Conservation (phyloP, 352 stramenopile species). For the Blastocystis sp. region DNA sequence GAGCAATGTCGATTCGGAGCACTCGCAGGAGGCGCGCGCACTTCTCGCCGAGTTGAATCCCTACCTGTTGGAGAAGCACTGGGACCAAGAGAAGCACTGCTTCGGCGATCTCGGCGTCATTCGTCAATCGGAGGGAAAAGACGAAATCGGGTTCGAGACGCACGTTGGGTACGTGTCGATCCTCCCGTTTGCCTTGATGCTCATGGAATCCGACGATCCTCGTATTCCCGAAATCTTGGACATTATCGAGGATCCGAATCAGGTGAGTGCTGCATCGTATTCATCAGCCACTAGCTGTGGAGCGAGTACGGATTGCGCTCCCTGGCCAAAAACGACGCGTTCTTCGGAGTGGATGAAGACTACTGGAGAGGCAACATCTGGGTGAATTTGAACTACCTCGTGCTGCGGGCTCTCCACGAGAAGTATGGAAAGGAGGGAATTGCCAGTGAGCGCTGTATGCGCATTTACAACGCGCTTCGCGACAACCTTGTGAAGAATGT, state of each 20-base stretch:
- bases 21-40: not conserved
- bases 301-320: slow-evolving; percentile 78
- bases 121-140: not conserved
- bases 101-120: slow-evolving; percentile 69
- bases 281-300: slow-evolving; percentile 71
- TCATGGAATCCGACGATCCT: slow-evolving; percentile 77
- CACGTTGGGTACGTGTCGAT: slow-evolving; percentile 84
- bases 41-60: not conserved
- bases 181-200: slow-evolving; percentile 79
- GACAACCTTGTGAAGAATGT: slow-evolving; percentile 73
- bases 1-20: not conserved
- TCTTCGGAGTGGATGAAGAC: slow-evolving; percentile 83
- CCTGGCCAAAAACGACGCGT: slow-evolving; percentile 79
- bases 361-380: slow-evolving; percentile 89
- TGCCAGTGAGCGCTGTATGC: not conserved
- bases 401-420: slow-evolving; percentile 80
- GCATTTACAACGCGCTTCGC: slow-evolving; percentile 73
- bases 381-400: slow-evolving; percentile 89
- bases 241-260: slow-evolving; percentile 76
- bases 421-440: slow-evolving; percentile 75
- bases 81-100: slow-evolving; percentile 70
- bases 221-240: slow-evolving; percentile 76
- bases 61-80: slow-evolving; percentile 69
- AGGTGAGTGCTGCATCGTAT: slow-evolving; percentile 76
- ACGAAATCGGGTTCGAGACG: slow-evolving; percentile 71